These are phyloP conservation scores for Alloteropsis semialata DNA, from an alignment of 176 grass and related monocot genomes.

Conservation along the genomic window DNA sequence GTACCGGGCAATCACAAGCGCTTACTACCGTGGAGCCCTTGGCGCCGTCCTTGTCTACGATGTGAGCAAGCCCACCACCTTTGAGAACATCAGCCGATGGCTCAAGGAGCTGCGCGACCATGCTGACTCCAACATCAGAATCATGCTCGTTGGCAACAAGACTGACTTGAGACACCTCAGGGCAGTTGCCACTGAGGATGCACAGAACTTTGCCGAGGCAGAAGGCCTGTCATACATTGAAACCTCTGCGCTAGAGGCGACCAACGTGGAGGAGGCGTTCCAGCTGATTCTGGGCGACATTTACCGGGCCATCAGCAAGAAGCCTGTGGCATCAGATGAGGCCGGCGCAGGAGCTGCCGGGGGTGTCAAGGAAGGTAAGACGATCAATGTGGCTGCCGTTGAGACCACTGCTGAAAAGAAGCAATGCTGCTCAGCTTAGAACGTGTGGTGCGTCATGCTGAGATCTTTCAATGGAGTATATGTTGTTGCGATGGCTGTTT, in stretches of 20 bases:
- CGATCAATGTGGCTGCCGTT: constrained; percentile 47
- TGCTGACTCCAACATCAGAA: constrained; percentile 70
- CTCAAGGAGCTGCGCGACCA: constrained; percentile 88
- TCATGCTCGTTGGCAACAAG: constrained; percentile 95
- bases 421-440: constrained; percentile 81
- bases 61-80: constrained; percentile 84
- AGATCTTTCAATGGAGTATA: neutral
- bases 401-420: constrained; percentile 50
- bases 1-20: constrained; percentile 82
- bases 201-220: constrained; percentile 49
- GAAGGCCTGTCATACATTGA: constrained; percentile 83
- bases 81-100: constrained; percentile 83
- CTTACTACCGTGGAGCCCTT: constrained; percentile 88
- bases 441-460: neutral
- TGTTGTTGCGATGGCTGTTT: constrained; percentile 26
- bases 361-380: constrained; percentile 75
- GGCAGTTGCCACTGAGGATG: constrained; percentile 54
- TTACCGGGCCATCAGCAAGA: constrained; percentile 79
- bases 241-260: constrained; percentile 77
- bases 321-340: constrained; percentile 50
- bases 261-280: constrained; percentile 84
- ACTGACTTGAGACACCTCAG: constrained; percentile 75
- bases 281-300: constrained; percentile 81
- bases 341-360: constrained; percentile 15
- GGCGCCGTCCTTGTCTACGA: constrained; percentile 83